These are phyloP conservation scores for Pythium folliculosum DNA, from an alignment of 352 stramenopile species.

Conservation along the genomic window DNA sequence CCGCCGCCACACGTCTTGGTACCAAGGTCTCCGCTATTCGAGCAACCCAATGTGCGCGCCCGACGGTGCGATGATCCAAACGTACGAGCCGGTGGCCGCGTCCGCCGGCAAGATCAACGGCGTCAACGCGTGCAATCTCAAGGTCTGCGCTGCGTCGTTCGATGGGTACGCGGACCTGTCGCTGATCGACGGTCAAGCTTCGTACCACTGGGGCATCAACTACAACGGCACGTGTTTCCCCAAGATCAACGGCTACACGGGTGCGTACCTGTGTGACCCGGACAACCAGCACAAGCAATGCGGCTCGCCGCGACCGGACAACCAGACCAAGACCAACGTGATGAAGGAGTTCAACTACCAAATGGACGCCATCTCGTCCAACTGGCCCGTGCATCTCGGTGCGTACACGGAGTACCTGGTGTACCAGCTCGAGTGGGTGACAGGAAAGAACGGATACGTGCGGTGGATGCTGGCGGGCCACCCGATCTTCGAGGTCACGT, in stretches of 20 bases:
- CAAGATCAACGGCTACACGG: constrained; percentile 54
- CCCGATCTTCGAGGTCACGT: constrained; percentile 53
- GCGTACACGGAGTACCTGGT: constrained; percentile 49
- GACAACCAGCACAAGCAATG: constrained; percentile 36
- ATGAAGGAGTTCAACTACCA: constrained; percentile 43
- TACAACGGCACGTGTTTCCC: constrained; percentile 60
- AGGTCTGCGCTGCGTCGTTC: constrained; percentile 43
- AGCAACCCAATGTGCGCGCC: constrained; percentile 42
- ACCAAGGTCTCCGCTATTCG: constrained; percentile 53
- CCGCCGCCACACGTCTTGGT: constrained; percentile 7
- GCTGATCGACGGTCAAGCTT: constrained; percentile 33
- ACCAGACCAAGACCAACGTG: constrained; percentile 12
- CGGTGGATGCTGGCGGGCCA: constrained; percentile 45
- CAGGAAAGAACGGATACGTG: constrained; percentile 48
- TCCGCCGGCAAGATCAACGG: background rate
- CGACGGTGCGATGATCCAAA: constrained; percentile 8
- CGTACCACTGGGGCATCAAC: constrained; percentile 61
- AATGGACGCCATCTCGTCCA: constrained; percentile 66
- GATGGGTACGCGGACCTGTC: constrained; percentile 42
- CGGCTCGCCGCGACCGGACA: background rate
- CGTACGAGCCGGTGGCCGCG: no score
- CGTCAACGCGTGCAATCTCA: constrained; percentile 27
- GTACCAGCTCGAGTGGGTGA: constrained; percentile 67
- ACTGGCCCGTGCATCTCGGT: constrained; percentile 55
- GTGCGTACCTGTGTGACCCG: constrained; percentile 49